Conservation (phyloP, 2,329 filamentous ascomycete genomes). For the Thielaviopsis ethacetica region DNA sequence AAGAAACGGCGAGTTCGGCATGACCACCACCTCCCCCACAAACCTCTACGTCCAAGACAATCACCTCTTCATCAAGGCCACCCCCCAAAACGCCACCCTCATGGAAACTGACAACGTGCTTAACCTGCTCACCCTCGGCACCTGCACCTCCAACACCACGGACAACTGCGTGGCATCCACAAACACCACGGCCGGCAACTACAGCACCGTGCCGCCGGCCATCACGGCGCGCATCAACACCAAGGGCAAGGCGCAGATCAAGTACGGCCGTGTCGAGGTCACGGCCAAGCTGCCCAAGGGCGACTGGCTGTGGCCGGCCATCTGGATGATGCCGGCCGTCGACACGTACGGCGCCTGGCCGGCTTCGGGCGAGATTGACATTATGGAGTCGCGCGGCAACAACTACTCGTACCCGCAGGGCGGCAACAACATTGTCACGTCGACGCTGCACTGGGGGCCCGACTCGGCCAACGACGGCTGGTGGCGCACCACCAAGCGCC, state of each 20-base stretch:
- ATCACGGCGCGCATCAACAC: constrained; percentile 67
- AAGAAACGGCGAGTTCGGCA: constrained; percentile 71
- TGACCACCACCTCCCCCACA: constrained; percentile 54
- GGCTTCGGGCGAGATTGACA: constrained; percentile 67
- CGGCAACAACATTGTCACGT: constrained; percentile 67
- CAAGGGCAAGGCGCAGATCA: constrained; percentile 52
- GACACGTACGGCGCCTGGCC: constrained; percentile 65
- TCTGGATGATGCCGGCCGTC: constrained; percentile 70
- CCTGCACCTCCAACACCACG: constrained; percentile 44
- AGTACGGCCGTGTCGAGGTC: constrained; percentile 69
- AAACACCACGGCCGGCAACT: constrained; percentile 53
- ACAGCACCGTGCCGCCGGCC: constrained; percentile 60
- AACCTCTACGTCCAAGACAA: constrained; percentile 61
- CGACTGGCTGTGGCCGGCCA: constrained; percentile 86
- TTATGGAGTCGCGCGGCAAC: constrained; percentile 67
- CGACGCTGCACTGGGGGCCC: constrained; percentile 70
- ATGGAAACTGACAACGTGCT: constrained; percentile 51
- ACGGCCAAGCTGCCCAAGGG: constrained; percentile 58
- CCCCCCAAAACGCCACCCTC: constrained; percentile 51
- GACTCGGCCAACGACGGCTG: constrained; percentile 56
- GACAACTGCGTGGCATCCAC: constrained; percentile 51
- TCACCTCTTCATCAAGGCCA: constrained; percentile 58
- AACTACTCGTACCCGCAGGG: constrained; percentile 61
- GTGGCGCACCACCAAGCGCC: constrained; percentile 73
- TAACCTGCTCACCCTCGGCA: constrained; percentile 48